These are phyloP conservation scores for Leccinum subgranulosum DNA, from an alignment of 768 basidiomycete genomes.

Conservation along the genomic window DNA sequence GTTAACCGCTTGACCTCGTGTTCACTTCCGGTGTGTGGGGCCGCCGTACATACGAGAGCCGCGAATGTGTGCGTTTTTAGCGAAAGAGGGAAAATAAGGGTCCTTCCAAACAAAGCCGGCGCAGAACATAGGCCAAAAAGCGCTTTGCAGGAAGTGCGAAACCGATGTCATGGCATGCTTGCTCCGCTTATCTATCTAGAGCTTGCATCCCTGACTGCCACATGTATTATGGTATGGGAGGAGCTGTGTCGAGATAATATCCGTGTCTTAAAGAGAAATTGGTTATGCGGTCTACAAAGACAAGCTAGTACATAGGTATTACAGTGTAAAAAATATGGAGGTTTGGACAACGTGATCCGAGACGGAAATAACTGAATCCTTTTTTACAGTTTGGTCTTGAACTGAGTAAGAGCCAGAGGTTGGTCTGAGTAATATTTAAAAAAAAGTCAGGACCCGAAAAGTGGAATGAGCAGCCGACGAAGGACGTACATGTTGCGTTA, in stretches of 20 bases:
- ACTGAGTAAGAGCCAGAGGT: constrained; percentile 28
- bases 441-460: neutral
- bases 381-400: constrained; percentile 19
- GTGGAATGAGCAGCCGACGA: neutral
- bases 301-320: neutral
- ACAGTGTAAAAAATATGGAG: neutral
- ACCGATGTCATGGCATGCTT: neutral
- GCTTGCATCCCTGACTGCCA: neutral
- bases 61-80: neutral
- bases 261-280: neutral
- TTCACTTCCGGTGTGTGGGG: neutral
- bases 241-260: neutral
- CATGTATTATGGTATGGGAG: neutral
- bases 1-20: neutral
- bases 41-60: neutral
- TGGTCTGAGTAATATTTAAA: constrained; percentile 22
- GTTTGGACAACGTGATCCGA: neutral
- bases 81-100: neutral
- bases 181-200: neutral
- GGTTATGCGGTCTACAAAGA: neutral
- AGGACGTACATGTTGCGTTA: constrained; percentile 32
- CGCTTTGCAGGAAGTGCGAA: neutral
- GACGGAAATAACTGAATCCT: neutral
- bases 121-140: neutral
- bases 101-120: neutral